Base-by-base conservation (phyloP, 805 yeast genomes). In the Kregervanrija delftensis region DNA sequence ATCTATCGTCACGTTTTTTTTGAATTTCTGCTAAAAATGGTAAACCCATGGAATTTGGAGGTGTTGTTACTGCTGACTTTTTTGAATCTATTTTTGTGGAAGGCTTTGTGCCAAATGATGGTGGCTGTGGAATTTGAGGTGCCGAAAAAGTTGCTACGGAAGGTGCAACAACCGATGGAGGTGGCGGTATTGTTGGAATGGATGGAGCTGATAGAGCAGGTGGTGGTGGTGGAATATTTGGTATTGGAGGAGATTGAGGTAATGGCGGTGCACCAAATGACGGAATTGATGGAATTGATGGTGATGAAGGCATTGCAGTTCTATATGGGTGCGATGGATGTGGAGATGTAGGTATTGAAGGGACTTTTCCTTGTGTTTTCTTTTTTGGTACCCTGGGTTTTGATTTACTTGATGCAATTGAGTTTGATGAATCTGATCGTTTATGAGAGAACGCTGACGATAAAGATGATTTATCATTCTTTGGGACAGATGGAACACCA, bases 11-110 rank as follows among this genome's bases (percentile, higher is more conserved):
- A 55, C 81, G 64, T 56, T 69, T 73, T 22, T 70, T 69, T 47
- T 75, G 74, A 31, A 77, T 76, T 49, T 76, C 78, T 1, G 77
- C 75, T 38, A 77, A 63, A 49, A 77, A 77, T 10, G 83, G 81
- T 17, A 77, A 54, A 1, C 76, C 76, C 48, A 49, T 43, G 41
- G 55, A 47, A 28, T 53, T 17, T 40, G 58, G 47, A 6, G 57
- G 57, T 12, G 64, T 52, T 5, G 66, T 54, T 13, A 67, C 55
- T 6, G 45, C 8, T 1, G 37, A 2, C 5, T 41, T 13, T 10
- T 9, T 16, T 4, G 15, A 11, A 13, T 8, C 14, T 10, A 13
- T 5, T 13, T n/a, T n/a, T 2, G 33, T 31, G 2, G 37, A 10
- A 5, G 34, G 12, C 5, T 48, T 39, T n/a, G 59, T 51, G 8